Conservation (phyloP, 176 grass and related monocot genomes). For the Avena insularis region DNA sequence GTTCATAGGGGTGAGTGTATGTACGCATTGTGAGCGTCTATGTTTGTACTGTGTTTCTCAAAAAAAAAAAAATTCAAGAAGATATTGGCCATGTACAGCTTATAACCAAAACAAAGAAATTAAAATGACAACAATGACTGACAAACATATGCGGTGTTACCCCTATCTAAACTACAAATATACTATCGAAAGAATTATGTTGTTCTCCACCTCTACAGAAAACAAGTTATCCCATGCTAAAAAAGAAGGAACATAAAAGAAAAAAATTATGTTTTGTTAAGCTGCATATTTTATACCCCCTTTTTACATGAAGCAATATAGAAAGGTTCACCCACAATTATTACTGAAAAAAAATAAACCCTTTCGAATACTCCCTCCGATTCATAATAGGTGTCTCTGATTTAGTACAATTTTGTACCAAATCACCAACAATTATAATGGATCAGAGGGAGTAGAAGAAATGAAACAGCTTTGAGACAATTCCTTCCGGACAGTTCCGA, state of each 20-base stretch:
- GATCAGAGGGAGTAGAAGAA: too few species aligned
- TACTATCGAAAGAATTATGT: neutral
- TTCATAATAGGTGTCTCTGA: too few species aligned
- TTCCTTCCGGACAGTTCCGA: neutral
- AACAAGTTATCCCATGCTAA: neutral
- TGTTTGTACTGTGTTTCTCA: too few species aligned
- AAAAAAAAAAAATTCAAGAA: neutral
- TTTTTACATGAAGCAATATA: too few species aligned
- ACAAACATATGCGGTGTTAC: neutral
- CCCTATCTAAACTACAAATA: neutral
- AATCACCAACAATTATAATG: too few species aligned
- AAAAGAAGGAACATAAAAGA: neutral
- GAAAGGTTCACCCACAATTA: too few species aligned
- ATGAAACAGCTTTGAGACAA: neutral
- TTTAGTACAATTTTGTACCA: too few species aligned
- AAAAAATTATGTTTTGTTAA: neutral
- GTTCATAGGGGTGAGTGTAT: too few species aligned
- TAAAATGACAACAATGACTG: neutral
- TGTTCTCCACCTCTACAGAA: neutral
- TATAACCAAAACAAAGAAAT: neutral
- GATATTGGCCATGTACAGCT: neutral
- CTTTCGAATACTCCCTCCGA: too few species aligned
- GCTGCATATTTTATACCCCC: too few species aligned
- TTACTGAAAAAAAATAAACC: too few species aligned
- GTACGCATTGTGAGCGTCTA: too few species aligned